Evolutionary conservation across 495 filamentous ascomycete species (phyloP), one percentile per base, ranked within the genome.

Genomic region (Podospora comata): DNA sequence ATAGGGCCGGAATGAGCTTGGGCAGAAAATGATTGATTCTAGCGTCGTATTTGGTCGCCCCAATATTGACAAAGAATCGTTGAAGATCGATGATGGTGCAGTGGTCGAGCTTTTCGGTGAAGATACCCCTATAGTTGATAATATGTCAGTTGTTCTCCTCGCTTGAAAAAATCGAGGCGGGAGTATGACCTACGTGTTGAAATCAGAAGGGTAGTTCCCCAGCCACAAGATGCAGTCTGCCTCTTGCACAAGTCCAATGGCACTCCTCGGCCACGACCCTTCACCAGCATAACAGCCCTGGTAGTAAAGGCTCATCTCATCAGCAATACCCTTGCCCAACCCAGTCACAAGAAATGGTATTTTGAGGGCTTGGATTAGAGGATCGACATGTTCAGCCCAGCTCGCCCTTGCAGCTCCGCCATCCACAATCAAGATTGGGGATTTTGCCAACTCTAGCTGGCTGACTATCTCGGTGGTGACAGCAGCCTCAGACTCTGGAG

Each of bases 211-310:
- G 65, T 70, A 74, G 44, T 76, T 76, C 1, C 79, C 81, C 34
- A 81, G 68, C 73, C 74, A 80, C 20, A 82, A 67, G 13, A 81
- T 69, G 16, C 69, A 69, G 62, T 82, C 80, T 11, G 79, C 71
- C n/a, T 62, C 59, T 53, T 78, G 70, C 39, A 81, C 70, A 26
- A 69, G 72, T 26, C 66, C 60, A 27, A 65, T 69, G 1, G 73
- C 70, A 19, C 65, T 69, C 13, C 4, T 16, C 1, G 67, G 64
- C 60, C 70, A 67, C 7, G 77, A 78, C 3, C 65, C 74, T 1
- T 60, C 70, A 5, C 80, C 80, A 53, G 19, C 32, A 59, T 79
- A 79, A 5, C 70, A 62, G 18, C 80, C 80, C 9, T 72, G 68
- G 60, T 72, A 82, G 34, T 74, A 72, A 1, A 70, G 68, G 48